Base-by-base conservation (phyloP, 1,284 basidiomycete species). In the Cryptococcus neoformans region DNA sequence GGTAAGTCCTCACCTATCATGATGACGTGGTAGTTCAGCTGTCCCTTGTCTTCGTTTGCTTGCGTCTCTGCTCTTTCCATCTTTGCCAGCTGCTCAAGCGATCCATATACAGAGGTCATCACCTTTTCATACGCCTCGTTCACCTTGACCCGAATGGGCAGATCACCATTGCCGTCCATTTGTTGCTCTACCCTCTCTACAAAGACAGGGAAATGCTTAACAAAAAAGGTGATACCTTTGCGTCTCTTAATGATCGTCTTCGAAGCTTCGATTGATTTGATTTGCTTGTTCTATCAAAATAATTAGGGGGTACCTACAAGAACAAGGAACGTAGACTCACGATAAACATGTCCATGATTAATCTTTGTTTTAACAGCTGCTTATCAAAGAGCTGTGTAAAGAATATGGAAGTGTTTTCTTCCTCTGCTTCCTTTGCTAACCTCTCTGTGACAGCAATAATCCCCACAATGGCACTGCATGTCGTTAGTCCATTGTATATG, bases 11-110 rank as follows among this genome's bases (percentile, higher is more conserved):
- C 64, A 92, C 92, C 92, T 59, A 98, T 91, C 63, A 99, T 82
- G 67, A 97, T 88, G 64, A 98, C 91, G 70, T 96, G 90, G 68
- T 94, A 96, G 74, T 98, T 97, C 54, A 98, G 82, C 72, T 95
- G 91, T 0, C 92, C 92, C 76, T 99, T 99, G 77, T 95, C 95
- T 68, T 96, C 93, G 0, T 85, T 87, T 21, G 70, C 74, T 64
- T 89, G 69, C 8, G 67, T 68, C 36, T 75, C 74, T 0, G 70
- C 90, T 0, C 88, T 88, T 56, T 92, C 88, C 80, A 92, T 80
- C 74, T 93, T 95, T 9, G 92, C 92, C 84, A 97, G 92, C 60
- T 96, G 91, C 77, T 94, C 93, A 54, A 99, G 77, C 14, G 86
- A 87, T 47, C 92, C 92, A 66, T 98, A 94, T 84, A 98, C 95